Evolutionary conservation across 495 filamentous ascomycete species (phyloP), one percentile per base, ranked within the genome.

Genomic region (Clavariopsis aquatica): DNA sequence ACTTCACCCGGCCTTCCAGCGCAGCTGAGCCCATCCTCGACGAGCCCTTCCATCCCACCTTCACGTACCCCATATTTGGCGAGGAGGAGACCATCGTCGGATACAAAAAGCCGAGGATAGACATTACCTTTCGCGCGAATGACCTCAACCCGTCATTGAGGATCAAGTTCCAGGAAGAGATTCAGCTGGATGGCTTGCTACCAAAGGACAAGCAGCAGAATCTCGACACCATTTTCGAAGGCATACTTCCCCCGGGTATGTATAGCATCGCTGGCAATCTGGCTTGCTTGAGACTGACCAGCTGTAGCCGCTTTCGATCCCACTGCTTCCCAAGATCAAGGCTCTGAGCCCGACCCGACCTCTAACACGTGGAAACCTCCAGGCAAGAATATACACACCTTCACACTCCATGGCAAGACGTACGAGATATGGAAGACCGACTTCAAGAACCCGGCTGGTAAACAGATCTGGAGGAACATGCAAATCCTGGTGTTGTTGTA

Each of bases 41-140:
- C 24, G 65, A 67, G 23, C 82, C 80, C 57, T 97, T 98, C 76
- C 82, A 90, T 60, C 94, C 94, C 1, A 83, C 83, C 69, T 94
- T 93, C 75, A 96, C 92, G 20, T 96, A 96, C 74, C 78, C 89
- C 0, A 89, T 99, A 59, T 98, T 97, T 70, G 93, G 92, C 71
- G 87, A 97, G 17, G 87, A 91, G 0, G 92, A 99, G 77, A 80
- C 78, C 17, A 93, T 99, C 53, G 93, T 96, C 66, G 94, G 94
- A 23, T 96, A 98, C 77, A 85, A 89, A 66, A 83, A 84, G 27
- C 79, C 96, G 57, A 83, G 85, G 51, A 85, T 98, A 65, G 81
- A 87, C 43, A 73, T 99, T 49, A 83, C 82, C 36, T 96, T 92
- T 72, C 85, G 90, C 62, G 89, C 90, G 28, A 88, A 89, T 71